These are phyloP conservation scores for Alternaria sp. DNA, from an alignment of 2,329 filamentous ascomycete genomes.

Conservation along the genomic window DNA sequence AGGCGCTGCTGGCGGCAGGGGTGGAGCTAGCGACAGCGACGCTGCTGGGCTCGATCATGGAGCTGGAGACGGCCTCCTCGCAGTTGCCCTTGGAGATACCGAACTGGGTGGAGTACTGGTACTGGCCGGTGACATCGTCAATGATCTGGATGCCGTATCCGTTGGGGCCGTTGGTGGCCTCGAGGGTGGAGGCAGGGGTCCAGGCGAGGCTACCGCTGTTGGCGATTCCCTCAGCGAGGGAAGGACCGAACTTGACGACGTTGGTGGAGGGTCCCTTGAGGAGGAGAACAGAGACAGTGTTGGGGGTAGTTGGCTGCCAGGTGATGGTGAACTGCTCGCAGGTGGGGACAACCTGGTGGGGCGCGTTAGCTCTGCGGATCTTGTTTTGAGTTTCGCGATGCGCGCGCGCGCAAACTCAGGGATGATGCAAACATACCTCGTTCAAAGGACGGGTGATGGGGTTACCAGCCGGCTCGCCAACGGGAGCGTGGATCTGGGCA, in stretches of 20 bases:
- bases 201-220: constrained; percentile 66
- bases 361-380: constrained; percentile 11
- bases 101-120: constrained; percentile 68
- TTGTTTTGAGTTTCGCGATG: constrained; percentile 1
- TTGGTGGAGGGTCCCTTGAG: constrained; percentile 66
- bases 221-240: constrained; percentile 60
- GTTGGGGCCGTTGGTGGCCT: constrained; percentile 52
- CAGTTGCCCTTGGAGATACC: constrained; percentile 61
- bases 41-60: constrained; percentile 19
- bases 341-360: constrained; percentile 58
- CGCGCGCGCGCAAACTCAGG: not conserved
- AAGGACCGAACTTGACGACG: constrained; percentile 59
- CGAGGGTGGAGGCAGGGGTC: constrained; percentile 61
- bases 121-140: constrained; percentile 65
- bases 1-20: constrained; percentile 11
- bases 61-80: constrained; percentile 27
- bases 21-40: constrained; percentile 2
- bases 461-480: constrained; percentile 58
- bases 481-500: constrained; percentile 40
- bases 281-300: constrained; percentile 65
- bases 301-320: constrained; percentile 61
- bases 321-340: constrained; percentile 66
- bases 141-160: constrained; percentile 70
- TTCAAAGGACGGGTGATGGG: constrained; percentile 61
- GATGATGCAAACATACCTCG: constrained; percentile 46